Percentiles rank a stretch among this genome's conserved stretches.
Conservation (phyloP, 2,329 filamentous ascomycete genomes). For the Sclerotinia glacialis region DNA sequence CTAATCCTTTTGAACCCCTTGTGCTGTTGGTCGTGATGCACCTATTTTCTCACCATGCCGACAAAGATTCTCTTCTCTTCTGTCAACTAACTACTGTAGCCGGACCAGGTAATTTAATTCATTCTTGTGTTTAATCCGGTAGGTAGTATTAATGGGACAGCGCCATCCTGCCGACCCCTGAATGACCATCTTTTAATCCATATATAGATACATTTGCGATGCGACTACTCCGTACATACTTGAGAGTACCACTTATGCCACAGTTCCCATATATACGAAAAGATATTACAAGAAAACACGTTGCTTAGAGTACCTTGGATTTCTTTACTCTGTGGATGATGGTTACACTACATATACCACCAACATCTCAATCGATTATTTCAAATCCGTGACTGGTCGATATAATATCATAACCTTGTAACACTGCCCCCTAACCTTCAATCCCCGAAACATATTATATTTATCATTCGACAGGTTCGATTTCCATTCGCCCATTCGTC, state of each 20-base stretch:
- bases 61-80: not conserved
- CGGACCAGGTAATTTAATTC: not conserved
- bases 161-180: conserved; percentile 5
- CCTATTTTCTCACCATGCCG: conserved; percentile 4
- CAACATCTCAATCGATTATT: not conserved
- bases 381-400: not conserved
- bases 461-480: not conserved
- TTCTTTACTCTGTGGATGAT: not conserved
- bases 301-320: not conserved
- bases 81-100: not conserved
- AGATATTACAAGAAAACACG: not conserved
- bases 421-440: not conserved
- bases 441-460: not conserved
- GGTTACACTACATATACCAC: conserved; percentile 4
- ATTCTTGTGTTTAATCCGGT: conserved; percentile 2
- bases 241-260: not conserved
- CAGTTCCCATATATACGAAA: not conserved
- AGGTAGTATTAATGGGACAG: conserved; percentile 5
- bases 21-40: conserved; percentile 6
- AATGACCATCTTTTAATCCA: not conserved
- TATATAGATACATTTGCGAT: not conserved
- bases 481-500: not conserved
- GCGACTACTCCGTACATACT: not conserved
- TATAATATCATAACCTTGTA: not conserved
- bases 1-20: not conserved